These are phyloP conservation scores for Dendrocalamus latiflorus DNA, from an alignment of 202 grass and related monocot species.

Conservation along the genomic window DNA sequence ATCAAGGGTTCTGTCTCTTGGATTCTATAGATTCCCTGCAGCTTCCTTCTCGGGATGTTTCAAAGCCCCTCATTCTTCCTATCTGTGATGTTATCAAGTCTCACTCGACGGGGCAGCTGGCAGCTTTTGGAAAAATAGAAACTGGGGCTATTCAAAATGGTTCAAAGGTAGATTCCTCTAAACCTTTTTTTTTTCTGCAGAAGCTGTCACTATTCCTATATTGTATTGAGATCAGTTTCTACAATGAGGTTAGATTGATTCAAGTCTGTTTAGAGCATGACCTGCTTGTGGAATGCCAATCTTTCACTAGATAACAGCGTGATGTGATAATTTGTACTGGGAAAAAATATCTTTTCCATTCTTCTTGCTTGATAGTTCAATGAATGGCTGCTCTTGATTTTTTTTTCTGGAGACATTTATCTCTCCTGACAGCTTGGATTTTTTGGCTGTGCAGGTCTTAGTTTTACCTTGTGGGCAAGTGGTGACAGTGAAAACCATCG, in stretches of 20 bases:
- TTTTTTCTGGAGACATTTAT: background rate
- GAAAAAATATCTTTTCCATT: background rate
- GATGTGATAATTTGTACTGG: background rate
- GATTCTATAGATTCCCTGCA: slow-evolving; percentile 82
- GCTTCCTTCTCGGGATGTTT: slow-evolving; percentile 80
- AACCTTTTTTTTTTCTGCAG: background rate
- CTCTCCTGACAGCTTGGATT: background rate
- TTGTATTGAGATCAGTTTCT: slow-evolving; percentile 2
- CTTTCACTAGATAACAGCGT: background rate
- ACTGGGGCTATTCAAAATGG: slow-evolving; percentile 76
- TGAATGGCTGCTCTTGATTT: background rate
- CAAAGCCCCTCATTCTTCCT: slow-evolving; percentile 85
- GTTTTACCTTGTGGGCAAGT: slow-evolving; percentile 62
- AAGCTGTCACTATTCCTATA: background rate
- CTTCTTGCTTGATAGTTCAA: slow-evolving; percentile 3
- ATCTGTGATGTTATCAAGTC: slow-evolving; percentile 95
- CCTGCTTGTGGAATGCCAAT: slow-evolving; percentile 7
- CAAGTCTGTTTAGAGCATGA: slow-evolving; percentile 8
- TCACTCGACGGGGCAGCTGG: slow-evolving; percentile 70
- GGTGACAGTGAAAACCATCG: slow-evolving; percentile 66
- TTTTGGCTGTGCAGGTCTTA: slow-evolving; percentile 54
- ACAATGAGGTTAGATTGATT: slow-evolving; percentile 9
- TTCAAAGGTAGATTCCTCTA: slow-evolving; percentile 61
- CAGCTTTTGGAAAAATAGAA: slow-evolving; percentile 94
- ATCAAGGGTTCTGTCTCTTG: slow-evolving; percentile 68